Evolutionary conservation across 148 eudicot genomes (phyloP).

Genomic region (Rhododendron simsii): DNA sequence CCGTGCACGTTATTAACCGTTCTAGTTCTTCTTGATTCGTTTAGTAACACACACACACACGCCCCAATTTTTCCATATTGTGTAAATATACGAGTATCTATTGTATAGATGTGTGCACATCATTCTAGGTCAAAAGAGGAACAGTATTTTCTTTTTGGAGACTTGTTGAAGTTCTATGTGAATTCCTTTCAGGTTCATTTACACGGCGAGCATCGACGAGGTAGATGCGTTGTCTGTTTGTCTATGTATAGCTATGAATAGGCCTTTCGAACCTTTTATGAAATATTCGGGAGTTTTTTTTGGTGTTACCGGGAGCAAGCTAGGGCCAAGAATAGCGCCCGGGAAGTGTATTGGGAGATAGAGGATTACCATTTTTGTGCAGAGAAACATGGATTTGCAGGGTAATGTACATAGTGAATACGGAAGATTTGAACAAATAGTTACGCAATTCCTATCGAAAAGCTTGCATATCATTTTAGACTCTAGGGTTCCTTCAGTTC

Average conservation of each 20-base stretch:
- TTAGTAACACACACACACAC: background rate
- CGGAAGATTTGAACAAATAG: slow-evolving; percentile 75
- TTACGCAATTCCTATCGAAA: slow-evolving; percentile 79
- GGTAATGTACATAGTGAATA: slow-evolving; percentile 46
- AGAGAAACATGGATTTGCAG: slow-evolving; percentile 58
- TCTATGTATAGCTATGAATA: background rate
- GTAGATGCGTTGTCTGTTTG: slow-evolving; percentile 7
- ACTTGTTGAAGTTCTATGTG: background rate
- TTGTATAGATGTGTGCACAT: background rate
- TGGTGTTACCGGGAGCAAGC: background rate
- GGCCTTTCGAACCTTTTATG: background rate
- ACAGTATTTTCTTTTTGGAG: background rate
- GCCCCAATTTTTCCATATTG: background rate
- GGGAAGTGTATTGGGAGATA: background rate
- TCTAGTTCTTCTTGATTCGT: background rate
- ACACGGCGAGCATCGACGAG: background rate
- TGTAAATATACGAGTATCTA: background rate
- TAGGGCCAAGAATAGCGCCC: background rate
- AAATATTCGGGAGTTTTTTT: background rate
- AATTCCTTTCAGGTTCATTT: slow-evolving; percentile 4
- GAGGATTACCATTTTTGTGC: background rate
- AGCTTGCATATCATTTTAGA: slow-evolving; percentile 75
- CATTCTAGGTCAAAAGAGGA: background rate
- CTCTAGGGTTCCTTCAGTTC: slow-evolving; percentile 79
- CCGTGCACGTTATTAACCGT: background rate